Evolutionary conservation across 2,329 filamentous ascomycete genomes (phyloP), one percentile per base, ranked within the genome.

Genomic region (Magnaporthiopsis rhizophila): DNA sequence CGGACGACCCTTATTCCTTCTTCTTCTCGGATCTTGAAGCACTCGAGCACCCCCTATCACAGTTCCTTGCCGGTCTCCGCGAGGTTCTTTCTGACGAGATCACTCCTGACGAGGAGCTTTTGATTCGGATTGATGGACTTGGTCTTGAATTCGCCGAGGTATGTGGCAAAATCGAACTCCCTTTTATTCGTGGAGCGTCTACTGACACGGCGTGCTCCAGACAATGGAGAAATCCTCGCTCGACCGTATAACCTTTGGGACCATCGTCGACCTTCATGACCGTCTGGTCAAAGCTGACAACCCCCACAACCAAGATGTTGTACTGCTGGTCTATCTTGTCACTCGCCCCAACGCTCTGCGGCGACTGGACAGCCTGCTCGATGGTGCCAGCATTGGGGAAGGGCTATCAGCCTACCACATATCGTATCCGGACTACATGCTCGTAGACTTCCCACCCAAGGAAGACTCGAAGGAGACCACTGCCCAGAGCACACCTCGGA

Each of bases 131-230:
- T 60, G 80, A 83, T 34, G 79, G 82, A 65, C 76, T 84, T 57
- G 80, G 80, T 11, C 74, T 84, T 38, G 81, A 84, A 70, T 83
- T 83, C 70, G 74, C 79, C 26, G 81, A 84, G 74, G 80, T 81
- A 73, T 67, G 78, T 67, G 0, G 15, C 18, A 9, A n/a, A n/a
- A 9, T 11, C 1, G 8, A 28, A 15, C 28, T 24, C 28, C 45
- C 0, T 15, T 45, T 12, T 11, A 32, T 24, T 18, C 24, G 1
- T 58, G 50, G 1, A n/a, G 9, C 12, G 58, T 32, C 56, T 3
- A 7, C 21, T 34, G 58, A 62, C 26, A 26, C 36, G 5, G 15
- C 30, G 24, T n/a, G 30, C 26, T 50, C 18, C 59, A 66, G 58
- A 68, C 64, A 15, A 58, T 45, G 68, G 69, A 70, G 65, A 28